Percentiles rank a stretch among this genome's conserved stretches.
Conservation (phyloP, 257 asterid genomes). For the Henckelia pumila region DNA sequence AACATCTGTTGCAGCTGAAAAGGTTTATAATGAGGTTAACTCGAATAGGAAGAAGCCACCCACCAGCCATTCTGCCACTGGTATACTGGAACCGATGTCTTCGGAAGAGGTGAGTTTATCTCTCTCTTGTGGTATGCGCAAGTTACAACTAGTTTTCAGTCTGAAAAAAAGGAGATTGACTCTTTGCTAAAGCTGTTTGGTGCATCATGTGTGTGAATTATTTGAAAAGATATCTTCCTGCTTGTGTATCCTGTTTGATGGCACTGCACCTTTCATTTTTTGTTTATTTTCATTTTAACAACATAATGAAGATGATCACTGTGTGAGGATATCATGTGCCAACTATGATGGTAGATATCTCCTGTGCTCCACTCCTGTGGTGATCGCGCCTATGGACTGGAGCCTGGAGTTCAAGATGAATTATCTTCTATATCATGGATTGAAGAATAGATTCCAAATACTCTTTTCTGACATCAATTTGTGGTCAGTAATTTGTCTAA, state of each 20-base stretch:
- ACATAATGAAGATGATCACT: neutral
- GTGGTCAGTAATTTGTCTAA: no score
- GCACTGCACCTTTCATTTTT: neutral
- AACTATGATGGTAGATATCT: no score
- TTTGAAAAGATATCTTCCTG: neutral
- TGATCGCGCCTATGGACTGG: no score
- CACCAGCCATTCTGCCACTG: constrained; percentile 76
- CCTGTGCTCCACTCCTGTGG: no score
- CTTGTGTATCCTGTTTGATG: neutral
- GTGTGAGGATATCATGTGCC: no score
- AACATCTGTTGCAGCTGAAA: constrained; percentile 35
- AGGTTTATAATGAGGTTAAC: constrained; percentile 37
- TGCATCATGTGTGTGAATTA: no score
- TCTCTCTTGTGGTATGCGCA: constrained; percentile 8
- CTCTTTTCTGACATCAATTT: no score
- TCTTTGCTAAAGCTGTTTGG: neutral
- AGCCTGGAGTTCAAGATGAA: no score
- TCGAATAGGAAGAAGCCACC: constrained; percentile 66
- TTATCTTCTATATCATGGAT: no score
- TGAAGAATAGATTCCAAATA: no score
- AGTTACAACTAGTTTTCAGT: neutral
- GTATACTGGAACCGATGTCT: constrained; percentile 66
- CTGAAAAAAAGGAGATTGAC: neutral
- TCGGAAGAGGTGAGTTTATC: constrained; percentile 67
- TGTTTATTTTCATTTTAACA: no score